These are phyloP conservation scores for Panus rudis DNA, from an alignment of 768 basidiomycete species.

Conservation along the genomic window DNA sequence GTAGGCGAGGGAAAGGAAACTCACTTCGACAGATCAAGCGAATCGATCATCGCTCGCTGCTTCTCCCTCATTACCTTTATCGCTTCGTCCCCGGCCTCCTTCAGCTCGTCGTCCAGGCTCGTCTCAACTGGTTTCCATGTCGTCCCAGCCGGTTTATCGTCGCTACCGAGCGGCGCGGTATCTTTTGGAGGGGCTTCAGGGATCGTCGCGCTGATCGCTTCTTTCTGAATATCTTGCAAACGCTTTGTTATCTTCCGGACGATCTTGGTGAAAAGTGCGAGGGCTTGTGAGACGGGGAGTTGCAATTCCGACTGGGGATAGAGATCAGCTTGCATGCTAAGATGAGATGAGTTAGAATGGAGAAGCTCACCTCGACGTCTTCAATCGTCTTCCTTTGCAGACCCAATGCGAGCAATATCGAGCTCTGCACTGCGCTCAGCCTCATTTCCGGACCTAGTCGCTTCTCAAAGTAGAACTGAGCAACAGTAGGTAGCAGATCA, in stretches of 20 bases:
- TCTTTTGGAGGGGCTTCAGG: constrained; percentile 33
- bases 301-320: constrained; percentile 63
- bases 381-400: constrained; percentile 87
- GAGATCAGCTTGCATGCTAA: background rate
- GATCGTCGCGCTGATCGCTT: constrained; percentile 60
- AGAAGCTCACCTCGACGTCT: constrained; percentile 65
- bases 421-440: constrained; percentile 84
- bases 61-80: constrained; percentile 49
- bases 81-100: constrained; percentile 66
- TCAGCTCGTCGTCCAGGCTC: constrained; percentile 25
- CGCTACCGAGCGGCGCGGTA: constrained; percentile 19
- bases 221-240: constrained; percentile 73
- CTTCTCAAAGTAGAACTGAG: constrained; percentile 80
- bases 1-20: too few species aligned
- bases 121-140: constrained; percentile 23
- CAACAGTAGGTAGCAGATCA: constrained; percentile 79
- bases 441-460: constrained; percentile 57
- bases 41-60: constrained; percentile 83
- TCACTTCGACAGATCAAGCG: constrained; percentile 84
- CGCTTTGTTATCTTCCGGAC: constrained; percentile 76
- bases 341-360: background rate
- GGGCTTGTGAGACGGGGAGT: constrained; percentile 76
- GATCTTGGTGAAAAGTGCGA: constrained; percentile 89
- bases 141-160: constrained; percentile 6
- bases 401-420: constrained; percentile 84